Base-by-base conservation (phyloP, 2,329 filamentous ascomycete genomes). In the Claviceps humidiphila region DNA sequence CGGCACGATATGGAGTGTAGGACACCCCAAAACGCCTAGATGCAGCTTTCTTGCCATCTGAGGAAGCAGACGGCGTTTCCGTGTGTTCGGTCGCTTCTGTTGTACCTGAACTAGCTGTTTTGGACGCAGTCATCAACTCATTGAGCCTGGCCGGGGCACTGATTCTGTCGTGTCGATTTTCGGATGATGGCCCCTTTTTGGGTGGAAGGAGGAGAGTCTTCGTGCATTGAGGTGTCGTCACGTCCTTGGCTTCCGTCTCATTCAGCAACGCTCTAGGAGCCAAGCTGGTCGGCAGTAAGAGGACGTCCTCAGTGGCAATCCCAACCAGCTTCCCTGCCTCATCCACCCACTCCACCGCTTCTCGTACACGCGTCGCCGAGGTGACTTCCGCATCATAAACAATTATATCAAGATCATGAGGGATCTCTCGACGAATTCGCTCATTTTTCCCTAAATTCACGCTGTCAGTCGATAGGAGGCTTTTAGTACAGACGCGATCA, bases 271-370 rank as follows among this genome's bases (percentile, higher is more conserved):
- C 47, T 37, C 16, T 22, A 7, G 38, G 47, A 51, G 50, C 50
- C 48, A 58, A 47, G 49, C 53, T 56, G 11, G 50, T 49, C 17
- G 54, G 54, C 30, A 56, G 46, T 13, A 54, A 52, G 51, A 62
- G 52, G 51, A 71, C 63, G n/a, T 61, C 63, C 49, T 70, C 66
- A 13, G 65, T 72, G 17, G 63, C 60, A 7, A 70, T 76, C 42
- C 68, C 71, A 55, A 81, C 57, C 2, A 73, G 68, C n/a, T 73
- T 69, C 52, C 80, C 79, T 53, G 74, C 63, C 57, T 76, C 66
- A 60, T 86, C 74, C 46, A 84, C 77, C 65, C 77, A 84, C 59
- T 85, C 73, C 30, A 81, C 72, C 49, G 76, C 69, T 53, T 75
- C 68, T 5, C 72, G 69, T 9, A 70, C 58, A 41, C 73, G 67